phyloP scores from a whole-genome alignment of 352 stramenopile genomes.

The Plasmopara halstedii region DNA sequence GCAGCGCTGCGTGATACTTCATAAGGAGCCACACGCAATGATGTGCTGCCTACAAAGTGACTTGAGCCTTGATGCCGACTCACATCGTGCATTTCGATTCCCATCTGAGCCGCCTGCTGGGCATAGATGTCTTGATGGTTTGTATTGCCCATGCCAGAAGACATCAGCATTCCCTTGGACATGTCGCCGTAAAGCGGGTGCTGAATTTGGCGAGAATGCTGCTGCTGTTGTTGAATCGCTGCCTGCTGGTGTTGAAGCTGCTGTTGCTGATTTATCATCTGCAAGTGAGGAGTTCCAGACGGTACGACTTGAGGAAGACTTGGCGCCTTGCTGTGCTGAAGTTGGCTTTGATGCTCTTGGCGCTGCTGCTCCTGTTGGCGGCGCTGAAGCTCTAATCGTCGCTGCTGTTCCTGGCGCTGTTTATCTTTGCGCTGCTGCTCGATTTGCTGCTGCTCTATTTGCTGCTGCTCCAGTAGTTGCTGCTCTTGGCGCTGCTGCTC shows the following conservation, averaged over 20 bases:
- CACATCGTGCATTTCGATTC: conserved; percentile 52
- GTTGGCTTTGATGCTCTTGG: conserved; percentile 27
- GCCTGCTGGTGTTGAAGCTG: conserved; percentile 41
- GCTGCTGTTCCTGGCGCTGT: conserved; percentile 24
- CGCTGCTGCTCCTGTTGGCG: conserved; percentile 27
- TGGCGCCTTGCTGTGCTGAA: conserved; percentile 26
- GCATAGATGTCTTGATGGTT: conserved; percentile 43
- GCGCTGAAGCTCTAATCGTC: conserved; percentile 20
- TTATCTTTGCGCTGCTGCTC: conserved; percentile 17
- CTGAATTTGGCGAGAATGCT: conserved; percentile 37
- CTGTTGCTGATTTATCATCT: conserved; percentile 45
- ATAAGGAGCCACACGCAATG: conserved; percentile 20
- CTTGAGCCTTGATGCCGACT: conserved; percentile 36
- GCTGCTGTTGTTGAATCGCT: conserved; percentile 33
- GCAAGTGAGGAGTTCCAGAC: conserved; percentile 29
- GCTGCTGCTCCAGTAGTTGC: conserved; percentile 18
- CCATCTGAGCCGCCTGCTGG: conserved; percentile 41
- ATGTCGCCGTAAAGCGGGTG: conserved; percentile 52
- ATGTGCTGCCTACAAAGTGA: conserved; percentile 20
- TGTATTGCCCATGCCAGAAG: conserved; percentile 22
- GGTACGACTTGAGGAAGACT: conserved; percentile 27
- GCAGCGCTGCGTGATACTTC: conserved; percentile 16
- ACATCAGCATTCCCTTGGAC: conserved; percentile 42
- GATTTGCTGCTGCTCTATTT: conserved; percentile 16
- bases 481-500: conserved; percentile 21